A percentile compares a stretch with the other conserved stretches of the same genome.
These are phyloP conservation scores for Vigna unguiculata DNA, from an alignment of 306 rosid species.

Conservation along the genomic window DNA sequence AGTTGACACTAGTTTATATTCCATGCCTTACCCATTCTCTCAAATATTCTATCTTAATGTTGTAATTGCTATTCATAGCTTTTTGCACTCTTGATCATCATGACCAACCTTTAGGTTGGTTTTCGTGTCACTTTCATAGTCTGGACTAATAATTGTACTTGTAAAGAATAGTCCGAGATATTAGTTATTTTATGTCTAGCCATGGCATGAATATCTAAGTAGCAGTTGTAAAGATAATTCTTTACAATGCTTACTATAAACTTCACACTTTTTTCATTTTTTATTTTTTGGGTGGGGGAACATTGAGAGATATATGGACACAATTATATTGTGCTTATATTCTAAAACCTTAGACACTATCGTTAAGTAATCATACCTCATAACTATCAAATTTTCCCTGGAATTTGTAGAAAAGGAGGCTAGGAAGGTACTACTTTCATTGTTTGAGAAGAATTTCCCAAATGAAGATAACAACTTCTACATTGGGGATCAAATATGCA, in stretches of 20 bases:
- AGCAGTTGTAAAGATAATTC: constrained; percentile 27
- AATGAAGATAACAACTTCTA: too few species aligned
- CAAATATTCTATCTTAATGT: constrained; percentile 1
- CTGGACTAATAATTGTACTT: constrained; percentile 7
- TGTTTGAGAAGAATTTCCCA: constrained; percentile 49
- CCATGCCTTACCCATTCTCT: constrained; percentile 36
- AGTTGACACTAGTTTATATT: not conserved
- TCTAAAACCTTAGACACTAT: constrained; percentile 29
- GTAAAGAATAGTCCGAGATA: constrained; percentile 22
- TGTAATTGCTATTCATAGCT: constrained; percentile 24
- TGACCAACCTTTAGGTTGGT: constrained; percentile 21
- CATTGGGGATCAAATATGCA: too few species aligned
- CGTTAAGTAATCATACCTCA: too few species aligned
- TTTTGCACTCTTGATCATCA: constrained; percentile 25
- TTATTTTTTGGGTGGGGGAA: not conserved
- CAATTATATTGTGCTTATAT: constrained; percentile 12
- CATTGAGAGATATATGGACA: not conserved
- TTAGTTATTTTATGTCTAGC: constrained; percentile 23
- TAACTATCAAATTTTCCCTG: constrained; percentile 54
- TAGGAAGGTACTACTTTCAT: constrained; percentile 48
- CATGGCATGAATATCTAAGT: constrained; percentile 33
- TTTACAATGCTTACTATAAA: constrained; percentile 20
- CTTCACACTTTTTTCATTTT: not conserved
- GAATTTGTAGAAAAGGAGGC: constrained; percentile 59
- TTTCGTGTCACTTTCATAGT: constrained; percentile 26